Evolutionary conservation across 2,329 filamentous ascomycete species (phyloP), one percentile per base, ranked within the genome.

Genomic region (Fusarium liriodendri): DNA sequence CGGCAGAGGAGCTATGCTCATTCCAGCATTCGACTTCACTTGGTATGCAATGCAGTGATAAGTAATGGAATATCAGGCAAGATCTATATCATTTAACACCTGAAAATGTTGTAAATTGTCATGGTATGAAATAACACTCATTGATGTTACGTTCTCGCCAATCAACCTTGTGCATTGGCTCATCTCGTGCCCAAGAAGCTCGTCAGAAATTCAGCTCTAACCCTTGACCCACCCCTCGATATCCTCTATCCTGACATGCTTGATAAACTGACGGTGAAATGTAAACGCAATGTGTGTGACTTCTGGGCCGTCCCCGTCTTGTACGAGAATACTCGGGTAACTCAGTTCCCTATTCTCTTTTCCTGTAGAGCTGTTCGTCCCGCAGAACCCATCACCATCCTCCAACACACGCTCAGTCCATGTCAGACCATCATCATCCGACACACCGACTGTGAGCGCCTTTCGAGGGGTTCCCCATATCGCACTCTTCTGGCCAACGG

Each of bases 341-440:
- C 83, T 85, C 37, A 86, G 54, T 65, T 86, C 84, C 9, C 84
- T 74, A 29, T 86, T 86, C 4, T 82, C 78, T 50, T 83, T 83
- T 1, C 83, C 79, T 11, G 78, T 77, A 0, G 82, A 85, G 61
- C 85, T 85, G 66, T 86, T 86, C 0, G 84, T 86, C 77, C 85
- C 80, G 59, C 85, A 86, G 29, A 83, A 85, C 0, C 85, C 85
- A 70, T 86, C 84, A 0, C 84, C 84, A 4, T 85, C 84, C 50
- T 86, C 83, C 1, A 86, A 69, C 6, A 85, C 78, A 20, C 79
- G 82, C 58, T 79, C 79, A 13, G 69, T 79, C 84, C 84, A 86
- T 0, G 79, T 82, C 11, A 78, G 5, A 0, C 84, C 84, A 10
- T 81, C 73, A 61, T 86, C 82, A 6, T 78, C 69, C 0, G 82